Conservation (phyloP, 23 red algal genomes). For the Pyropia haitanensis region DNA sequence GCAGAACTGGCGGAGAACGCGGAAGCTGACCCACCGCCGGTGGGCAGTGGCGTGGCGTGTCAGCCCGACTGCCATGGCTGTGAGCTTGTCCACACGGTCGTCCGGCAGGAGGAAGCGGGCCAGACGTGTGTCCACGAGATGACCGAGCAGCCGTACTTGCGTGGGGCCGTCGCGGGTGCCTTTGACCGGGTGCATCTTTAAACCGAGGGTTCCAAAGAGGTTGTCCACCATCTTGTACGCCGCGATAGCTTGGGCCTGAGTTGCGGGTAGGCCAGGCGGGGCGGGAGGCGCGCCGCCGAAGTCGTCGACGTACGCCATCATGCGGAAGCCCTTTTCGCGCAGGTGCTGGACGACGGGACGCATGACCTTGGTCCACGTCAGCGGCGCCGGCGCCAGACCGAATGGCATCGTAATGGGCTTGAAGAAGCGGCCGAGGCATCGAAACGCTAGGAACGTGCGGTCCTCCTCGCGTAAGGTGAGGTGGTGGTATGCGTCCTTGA, state of each 20-base stretch:
- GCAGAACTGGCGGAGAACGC: constrained; percentile 11
- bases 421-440: constrained; percentile 4
- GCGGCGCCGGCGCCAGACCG: constrained; percentile 2
- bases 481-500: too few species aligned
- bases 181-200: constrained; percentile 1
- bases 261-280: too few species aligned
- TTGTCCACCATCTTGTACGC: background rate
- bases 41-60: background rate
- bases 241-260: background rate
- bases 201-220: background rate
- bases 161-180: background rate
- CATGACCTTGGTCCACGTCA: constrained; percentile 23
- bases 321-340: background rate
- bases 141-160: constrained; percentile 13
- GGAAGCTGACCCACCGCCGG: background rate
- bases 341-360: constrained; percentile 12
- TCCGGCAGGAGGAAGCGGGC: background rate
- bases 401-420: constrained; percentile 17
- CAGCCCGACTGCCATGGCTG: constrained; percentile 6
- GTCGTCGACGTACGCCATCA: constrained; percentile 31
- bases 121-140: constrained; percentile 11
- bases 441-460: constrained; percentile 28
- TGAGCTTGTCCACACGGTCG: constrained; percentile 7
- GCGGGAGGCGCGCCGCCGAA: too few species aligned
- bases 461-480: background rate